phyloP scores from a whole-genome alignment of 225 moss, liverwort and hornwort species.

The Lunularia cruciata region DNA sequence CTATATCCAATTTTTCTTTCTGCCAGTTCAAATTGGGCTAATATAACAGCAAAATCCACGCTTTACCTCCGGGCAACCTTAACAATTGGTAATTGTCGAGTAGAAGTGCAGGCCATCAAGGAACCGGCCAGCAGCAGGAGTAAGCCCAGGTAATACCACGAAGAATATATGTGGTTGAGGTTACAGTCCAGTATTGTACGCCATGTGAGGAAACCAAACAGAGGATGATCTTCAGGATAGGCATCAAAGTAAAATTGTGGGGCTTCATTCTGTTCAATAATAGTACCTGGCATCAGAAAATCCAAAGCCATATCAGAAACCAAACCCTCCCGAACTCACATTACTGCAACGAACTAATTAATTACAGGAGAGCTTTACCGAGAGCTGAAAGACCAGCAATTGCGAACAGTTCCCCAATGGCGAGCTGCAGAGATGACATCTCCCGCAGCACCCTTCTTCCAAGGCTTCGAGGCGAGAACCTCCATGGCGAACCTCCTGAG shows the following conservation, averaged over 20 bases:
- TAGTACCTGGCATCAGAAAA: conserved; percentile 46
- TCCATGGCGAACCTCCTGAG: conserved; percentile 11
- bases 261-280: conserved; percentile 81
- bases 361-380: conserved; percentile 35
- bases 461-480: conserved; percentile 14
- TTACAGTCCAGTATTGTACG: conserved; percentile 71
- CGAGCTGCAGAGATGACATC: conserved; percentile 80
- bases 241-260: conserved; percentile 79
- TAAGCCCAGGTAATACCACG: conserved; percentile 71
- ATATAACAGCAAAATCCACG: not conserved
- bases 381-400: conserved; percentile 84
- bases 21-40: not conserved
- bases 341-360: too few relatives aligned
- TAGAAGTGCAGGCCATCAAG: conserved; percentile 81
- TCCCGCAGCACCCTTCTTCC: conserved; percentile 51
- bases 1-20: not conserved
- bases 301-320: not conserved
- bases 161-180: conserved; percentile 86
- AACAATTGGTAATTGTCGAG: conserved; percentile 81
- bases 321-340: not conserved
- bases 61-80: conserved; percentile 82
- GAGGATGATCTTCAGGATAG: conserved; percentile 73
- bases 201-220: conserved; percentile 89
- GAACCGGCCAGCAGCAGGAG: conserved; percentile 71
- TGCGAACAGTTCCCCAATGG: conserved; percentile 75